Base-by-base conservation (phyloP, 2,329 filamentous ascomycete species). In the Nemania diffusa region DNA sequence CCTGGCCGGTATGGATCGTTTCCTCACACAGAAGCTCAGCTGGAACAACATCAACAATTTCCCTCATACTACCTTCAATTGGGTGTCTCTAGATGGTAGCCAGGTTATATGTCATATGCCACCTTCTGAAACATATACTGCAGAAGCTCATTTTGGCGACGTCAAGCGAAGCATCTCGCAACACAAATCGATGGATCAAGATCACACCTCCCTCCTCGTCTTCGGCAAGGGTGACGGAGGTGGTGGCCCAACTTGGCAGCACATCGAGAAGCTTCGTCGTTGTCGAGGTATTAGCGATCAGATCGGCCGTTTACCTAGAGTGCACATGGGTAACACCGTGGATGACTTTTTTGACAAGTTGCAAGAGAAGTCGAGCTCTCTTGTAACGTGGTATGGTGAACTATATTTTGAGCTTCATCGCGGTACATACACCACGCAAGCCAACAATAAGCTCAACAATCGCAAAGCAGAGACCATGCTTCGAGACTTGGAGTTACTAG, bases 11-110 rank as follows among this genome's bases (percentile, higher is more conserved):
- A 98, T 99, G 96, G 92, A 88, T 65, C 89, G 95, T 37, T 99
- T 99, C 84, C 91, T 99, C 76, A 99, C 96, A 0, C 96, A 99
- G 80, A 99, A 99, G 83, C 85, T 99, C 67, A 98, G 95, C 84
- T 99, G 96, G 96, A 98, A 98, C 84, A 98, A 98, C 79, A 98
- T 98, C 86, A 98, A 98, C 82, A 97, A 92, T 77, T 99, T 98
- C 82, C 96, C 96, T 0, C 96, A 98, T 78, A 98, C 96, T 5
- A 98, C 96, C 0, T 99, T 99, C 85, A 97, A 97, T 80, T 99
- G 96, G 96, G 94, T 99, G 34, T 89, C 94, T 13, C 88, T 97
- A 15, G 96, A 99, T 78, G 95, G 96, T 65, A 97, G 92, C 76
- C 96, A 98, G 77, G 96, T 99, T 72, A 89, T 99, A 69, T 98